Base-by-base conservation (phyloP, 148 eudicot species). In the Cornus controversa region DNA sequence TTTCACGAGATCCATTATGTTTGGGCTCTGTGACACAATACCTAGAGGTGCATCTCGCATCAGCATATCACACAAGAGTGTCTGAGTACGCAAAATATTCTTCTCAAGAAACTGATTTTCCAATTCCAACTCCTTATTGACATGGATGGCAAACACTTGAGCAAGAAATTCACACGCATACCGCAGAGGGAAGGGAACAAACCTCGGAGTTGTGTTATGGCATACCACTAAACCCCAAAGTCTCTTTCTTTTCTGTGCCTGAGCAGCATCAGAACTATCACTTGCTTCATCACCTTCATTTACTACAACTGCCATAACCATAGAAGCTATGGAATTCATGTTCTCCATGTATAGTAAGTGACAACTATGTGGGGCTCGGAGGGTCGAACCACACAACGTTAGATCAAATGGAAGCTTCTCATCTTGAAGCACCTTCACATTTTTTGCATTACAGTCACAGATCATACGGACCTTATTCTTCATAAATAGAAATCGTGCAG, bases 161-260 rank as follows among this genome's bases (percentile, higher is more conserved):
- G 94, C 89, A 11, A 95, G 89, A 80, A 95, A 95, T 81, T 93
- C 99, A 67, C 99, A 95, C 0, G 99, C 99, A 69, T 93, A 95
- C 1, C 99, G 81, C 24, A 95, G 83, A 74, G 99, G 99, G 80
- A 95, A 95, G 8, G 99, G 99, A 42, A 95, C 96, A 70, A 93
- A 95, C 78, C 99, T 87, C 6, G 99, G 94, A 74, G 89, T 80
- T 5, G 90, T 89, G 70, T 93, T 82, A 75, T 95, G 99, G 80
- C 99, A 95, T 36, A 95, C 99, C 20, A 95, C 97, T 69, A 95
- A 85, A 64, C 99, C 99, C 99, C 99, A 95, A 67, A 95, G 96
- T 75, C 84, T 83, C 79, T 91, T 91, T 68, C 90, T 85, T 78
- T 90, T 95, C 40, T 85, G 90, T 60, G 86, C 85, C 37, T 82